Evolutionary conservation across 805 yeast species (phyloP), one percentile per base, ranked within the genome.

Genomic region (Starmerella bacillaris): DNA sequence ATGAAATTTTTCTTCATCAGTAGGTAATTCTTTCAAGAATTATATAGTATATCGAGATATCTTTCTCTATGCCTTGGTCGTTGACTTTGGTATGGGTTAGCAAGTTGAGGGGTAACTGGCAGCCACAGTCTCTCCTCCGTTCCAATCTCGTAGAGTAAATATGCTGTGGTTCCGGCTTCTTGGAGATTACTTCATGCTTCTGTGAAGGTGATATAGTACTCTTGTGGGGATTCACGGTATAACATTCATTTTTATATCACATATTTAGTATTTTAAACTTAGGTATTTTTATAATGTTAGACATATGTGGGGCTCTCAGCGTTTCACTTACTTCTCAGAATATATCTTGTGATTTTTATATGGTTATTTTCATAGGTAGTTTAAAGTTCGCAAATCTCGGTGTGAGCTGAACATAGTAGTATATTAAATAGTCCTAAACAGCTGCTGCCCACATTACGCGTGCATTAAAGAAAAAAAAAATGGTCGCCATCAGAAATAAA

Each of bases 101-200:
- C 8, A 29, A 29, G 32, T 29, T 29, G 14, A 29, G 32, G 32
- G 32, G 32, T 5, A 29, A 18, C 22, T 29, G 32, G 32, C 32
- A 29, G 9, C 32, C 15, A 29, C 32, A 19, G 22, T 6, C 14
- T 7, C 32, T 29, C 32, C 32, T 29, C 32, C 32, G 32, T 29
- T 29, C 32, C 32, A 7, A 19, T 29, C 32, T 29, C 32, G 32
- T 29, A 29, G 32, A 29, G 32, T 14, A 14, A 29, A 29, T 29
- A 19, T 22, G 19, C 32, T 29, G 32, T 29, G 32, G 19, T 29
- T 19, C 21, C 20, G 22, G 32, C 32, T 29, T 7, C 29, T 26
- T 26, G 29, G 24, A 18, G 16, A 14, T 7, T 18, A 29, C 22
- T 21, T 16, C 32, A 8, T 19, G 22, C 21, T 19, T 22, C 19